Conservation (phyloP, 129 eudicot genomes). For the Flaveria linearis region DNA sequence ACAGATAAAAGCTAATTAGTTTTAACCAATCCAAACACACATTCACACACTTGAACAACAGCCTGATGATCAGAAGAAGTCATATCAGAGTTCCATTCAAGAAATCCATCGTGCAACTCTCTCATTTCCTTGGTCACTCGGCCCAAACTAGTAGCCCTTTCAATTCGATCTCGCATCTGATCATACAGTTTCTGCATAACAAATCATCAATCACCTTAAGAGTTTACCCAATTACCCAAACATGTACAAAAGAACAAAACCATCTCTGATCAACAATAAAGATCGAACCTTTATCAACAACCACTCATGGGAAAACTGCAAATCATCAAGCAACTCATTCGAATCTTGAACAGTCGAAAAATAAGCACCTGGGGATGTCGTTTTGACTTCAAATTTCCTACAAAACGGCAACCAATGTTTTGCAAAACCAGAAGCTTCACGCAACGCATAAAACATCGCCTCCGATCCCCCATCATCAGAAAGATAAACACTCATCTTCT, state of each 20-base stretch:
- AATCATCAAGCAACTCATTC: not conserved
- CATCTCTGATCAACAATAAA: no score
- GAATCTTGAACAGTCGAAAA: not conserved
- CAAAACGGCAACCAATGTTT: slow-evolving; percentile 55
- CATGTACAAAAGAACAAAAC: no score
- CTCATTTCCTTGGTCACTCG: slow-evolving; percentile 4
- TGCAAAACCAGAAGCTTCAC: slow-evolving; percentile 57
- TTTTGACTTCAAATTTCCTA: slow-evolving; percentile 11
- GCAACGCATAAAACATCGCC: slow-evolving; percentile 41
- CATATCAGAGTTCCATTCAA: slow-evolving; percentile 15
- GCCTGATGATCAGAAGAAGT: slow-evolving; percentile 22
- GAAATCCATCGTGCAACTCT: slow-evolving; percentile 17
- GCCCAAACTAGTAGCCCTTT: slow-evolving; percentile 11
- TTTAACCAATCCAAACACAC: not conserved
- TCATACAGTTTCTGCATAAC: slow-evolving; percentile 21
- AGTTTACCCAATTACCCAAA: not conserved
- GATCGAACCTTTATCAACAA: slow-evolving; percentile 5
- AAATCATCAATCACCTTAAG: not conserved
- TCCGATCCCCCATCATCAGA: slow-evolving; percentile 56
- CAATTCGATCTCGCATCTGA: slow-evolving; percentile 4
- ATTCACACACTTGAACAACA: slow-evolving; percentile 20
- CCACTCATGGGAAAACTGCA: slow-evolving; percentile 14
- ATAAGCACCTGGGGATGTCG: slow-evolving; percentile 4
- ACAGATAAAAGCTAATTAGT: not conserved
- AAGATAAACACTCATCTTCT: slow-evolving; percentile 48